Base-by-base conservation (phyloP, 2,329 filamentous ascomycete genomes). In the Thyridium curvatum region DNA sequence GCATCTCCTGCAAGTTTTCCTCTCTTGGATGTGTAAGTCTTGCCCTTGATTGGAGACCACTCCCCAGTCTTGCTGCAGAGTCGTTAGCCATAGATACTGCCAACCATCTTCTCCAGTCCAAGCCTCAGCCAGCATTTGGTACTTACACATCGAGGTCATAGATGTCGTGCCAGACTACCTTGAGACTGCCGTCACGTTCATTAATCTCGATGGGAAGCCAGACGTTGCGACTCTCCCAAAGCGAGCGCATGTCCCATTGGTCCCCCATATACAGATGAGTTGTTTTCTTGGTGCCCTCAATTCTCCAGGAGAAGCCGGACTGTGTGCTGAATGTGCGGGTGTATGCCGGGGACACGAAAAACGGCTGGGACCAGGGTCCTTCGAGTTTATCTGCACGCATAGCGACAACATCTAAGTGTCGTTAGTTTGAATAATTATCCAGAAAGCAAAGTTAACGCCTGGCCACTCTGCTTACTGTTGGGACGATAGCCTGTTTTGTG, bases 401-500 rank as follows among this genome's bases (percentile, higher is more conserved):
- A 1, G 70, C 71, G 6, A 78, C 72, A 2, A 77, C 72, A 37
- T 77, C 12, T 5, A 3, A 36, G 6, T 6, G 21, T 26, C 21
- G 6, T 10, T 26, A 26, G 21, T 26, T 26, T 26, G 21, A n/a
- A n/a, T 18, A 28, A 5, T 10, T 2, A 12, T 17, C 8, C 1
- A 10, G 5, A 29, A 10, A 15, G 26, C 12, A 14, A 8, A 12
- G 1, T 26, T n/a, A 18, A 14, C 2, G 7, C 8, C 34, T 33
- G 14, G 35, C 38, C 6, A 26, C 10, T 26, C 21, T 6, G 10
- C 21, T 26, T 10, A 26, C 21, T 75, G 39, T 77, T 77, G 1
- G 74, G 73, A 8, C 73, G 60, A 37, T 78, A 78, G 1, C 74
- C 73, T 0, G 73, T 78, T 57, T 77, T 78, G 44, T 77, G 73